Percentiles rank a stretch among this genome's conserved stretches.
Conservation (phyloP, 2,329 filamentous ascomycete genomes). For the Arachnomyces sp. region DNA sequence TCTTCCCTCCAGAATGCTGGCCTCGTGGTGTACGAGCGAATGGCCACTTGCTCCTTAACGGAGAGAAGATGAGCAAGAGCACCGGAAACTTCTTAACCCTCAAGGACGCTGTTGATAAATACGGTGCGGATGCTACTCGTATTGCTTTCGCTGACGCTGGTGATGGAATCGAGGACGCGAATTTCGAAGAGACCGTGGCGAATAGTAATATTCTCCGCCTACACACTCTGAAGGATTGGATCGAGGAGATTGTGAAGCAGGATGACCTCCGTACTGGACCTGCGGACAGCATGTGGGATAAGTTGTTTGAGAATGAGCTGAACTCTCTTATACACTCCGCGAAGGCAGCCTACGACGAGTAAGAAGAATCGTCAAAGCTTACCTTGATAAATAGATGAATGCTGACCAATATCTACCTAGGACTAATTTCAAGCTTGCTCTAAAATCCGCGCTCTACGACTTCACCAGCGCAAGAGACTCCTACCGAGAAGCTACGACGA, state of each 20-base stretch:
- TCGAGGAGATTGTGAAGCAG: slow-evolving; percentile 71
- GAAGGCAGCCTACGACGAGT: slow-evolving; percentile 65
- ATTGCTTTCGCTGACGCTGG: slow-evolving; percentile 91
- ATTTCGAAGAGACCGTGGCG: slow-evolving; percentile 92
- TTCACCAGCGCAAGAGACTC: slow-evolving; percentile 80
- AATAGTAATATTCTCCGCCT: slow-evolving; percentile 85
- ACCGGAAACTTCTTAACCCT: slow-evolving; percentile 96
- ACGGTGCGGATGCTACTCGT: slow-evolving; percentile 84
- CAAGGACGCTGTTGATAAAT: slow-evolving; percentile 77
- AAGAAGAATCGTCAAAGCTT: slow-evolving; percentile 19
- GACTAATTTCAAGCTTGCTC: slow-evolving; percentile 76
- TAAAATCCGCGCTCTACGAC: slow-evolving; percentile 83
- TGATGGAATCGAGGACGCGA: slow-evolving; percentile 89
- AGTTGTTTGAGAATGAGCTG: slow-evolving; percentile 88
- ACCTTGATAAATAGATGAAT: neutral
- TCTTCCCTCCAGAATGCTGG: slow-evolving; percentile 86
- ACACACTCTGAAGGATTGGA: slow-evolving; percentile 80
- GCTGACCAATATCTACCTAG: slow-evolving; percentile 20
- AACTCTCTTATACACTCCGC: slow-evolving; percentile 74
- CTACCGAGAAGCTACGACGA: slow-evolving; percentile 74
- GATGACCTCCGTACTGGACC: slow-evolving; percentile 68
- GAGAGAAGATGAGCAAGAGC: slow-evolving; percentile 97
- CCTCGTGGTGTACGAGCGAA: slow-evolving; percentile 78
- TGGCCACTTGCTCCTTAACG: slow-evolving; percentile 88
- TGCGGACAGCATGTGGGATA: slow-evolving; percentile 71